Conservation (phyloP, 116 monocot species). For the Phalaenopsis hybrid region DNA sequence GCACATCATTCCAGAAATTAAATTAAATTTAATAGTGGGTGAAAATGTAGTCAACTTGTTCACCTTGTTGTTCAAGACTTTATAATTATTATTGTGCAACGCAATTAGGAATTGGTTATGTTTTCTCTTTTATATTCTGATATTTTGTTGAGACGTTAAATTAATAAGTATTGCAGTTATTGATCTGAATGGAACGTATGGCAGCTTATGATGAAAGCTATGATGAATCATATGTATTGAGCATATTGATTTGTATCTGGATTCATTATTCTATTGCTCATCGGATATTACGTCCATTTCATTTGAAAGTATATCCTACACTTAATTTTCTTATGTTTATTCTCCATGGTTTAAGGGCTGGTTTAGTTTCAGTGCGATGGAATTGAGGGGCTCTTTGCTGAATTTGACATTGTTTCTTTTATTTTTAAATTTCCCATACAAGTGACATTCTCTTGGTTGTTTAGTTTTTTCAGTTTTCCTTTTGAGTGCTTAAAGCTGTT, state of each 20-base stretch:
- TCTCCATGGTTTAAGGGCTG: background rate
- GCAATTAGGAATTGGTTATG: background rate
- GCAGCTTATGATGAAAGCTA: background rate
- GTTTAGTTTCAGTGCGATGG: background rate
- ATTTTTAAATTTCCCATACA: background rate
- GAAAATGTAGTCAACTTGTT: background rate
- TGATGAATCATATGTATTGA: background rate
- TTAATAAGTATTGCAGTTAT: background rate
- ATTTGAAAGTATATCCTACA: background rate
- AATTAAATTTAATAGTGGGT: background rate
- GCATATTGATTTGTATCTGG: no score
- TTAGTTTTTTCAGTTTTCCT: background rate
- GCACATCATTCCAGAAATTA: background rate
- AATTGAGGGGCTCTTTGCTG: background rate
- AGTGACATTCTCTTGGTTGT: background rate
- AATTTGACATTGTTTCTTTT: background rate
- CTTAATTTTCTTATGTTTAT: background rate
- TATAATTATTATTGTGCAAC: background rate
- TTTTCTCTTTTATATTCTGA: background rate
- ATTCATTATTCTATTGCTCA: background rate
- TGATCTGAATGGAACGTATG: background rate
- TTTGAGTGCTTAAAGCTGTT: background rate
- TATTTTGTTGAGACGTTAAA: background rate
- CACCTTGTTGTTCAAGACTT: background rate
- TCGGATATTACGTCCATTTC: background rate